phyloP scores from a whole-genome alignment of 225 moss, liverwort and hornwort species.

The Pleurozium schreberi region DNA sequence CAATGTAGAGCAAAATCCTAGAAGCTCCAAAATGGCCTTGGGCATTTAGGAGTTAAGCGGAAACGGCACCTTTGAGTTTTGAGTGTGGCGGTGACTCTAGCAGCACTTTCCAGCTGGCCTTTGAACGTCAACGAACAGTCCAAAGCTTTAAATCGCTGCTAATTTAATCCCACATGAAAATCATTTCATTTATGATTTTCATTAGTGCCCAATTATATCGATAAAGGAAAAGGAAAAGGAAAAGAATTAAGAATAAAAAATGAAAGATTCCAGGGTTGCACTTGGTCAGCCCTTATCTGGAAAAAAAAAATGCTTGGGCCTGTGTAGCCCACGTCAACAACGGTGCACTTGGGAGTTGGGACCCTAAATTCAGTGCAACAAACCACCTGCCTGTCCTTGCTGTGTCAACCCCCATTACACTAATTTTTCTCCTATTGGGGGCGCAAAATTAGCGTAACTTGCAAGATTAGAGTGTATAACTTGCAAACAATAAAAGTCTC shows the following conservation, averaged over 20 bases:
- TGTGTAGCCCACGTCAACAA: background rate
- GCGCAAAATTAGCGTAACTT: background rate
- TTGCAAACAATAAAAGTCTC: background rate
- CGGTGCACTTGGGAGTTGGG: no score
- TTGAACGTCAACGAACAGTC: background rate
- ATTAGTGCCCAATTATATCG: background rate
- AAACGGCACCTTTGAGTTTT: background rate
- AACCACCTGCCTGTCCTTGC: background rate
- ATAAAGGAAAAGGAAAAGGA: background rate
- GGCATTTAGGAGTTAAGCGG: no score
- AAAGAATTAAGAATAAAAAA: background rate
- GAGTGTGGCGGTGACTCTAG: no score
- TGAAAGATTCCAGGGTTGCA: background rate
- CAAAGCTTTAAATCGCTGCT: no score
- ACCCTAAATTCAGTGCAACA: background rate
- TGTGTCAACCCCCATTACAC: background rate
- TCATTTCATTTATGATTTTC: background rate
- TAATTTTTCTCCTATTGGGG: background rate
- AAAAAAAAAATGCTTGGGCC: background rate
- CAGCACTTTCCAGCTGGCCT: background rate
- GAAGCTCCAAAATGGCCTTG: no score
- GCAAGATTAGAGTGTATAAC: background rate
- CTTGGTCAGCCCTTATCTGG: background rate
- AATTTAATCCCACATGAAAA: background rate
- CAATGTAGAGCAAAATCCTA: no score